Evolutionary conservation across 2,329 filamentous ascomycete genomes (phyloP), one percentile per base, ranked within the genome.

Genomic region (Pseudohalonectria lignicola): DNA sequence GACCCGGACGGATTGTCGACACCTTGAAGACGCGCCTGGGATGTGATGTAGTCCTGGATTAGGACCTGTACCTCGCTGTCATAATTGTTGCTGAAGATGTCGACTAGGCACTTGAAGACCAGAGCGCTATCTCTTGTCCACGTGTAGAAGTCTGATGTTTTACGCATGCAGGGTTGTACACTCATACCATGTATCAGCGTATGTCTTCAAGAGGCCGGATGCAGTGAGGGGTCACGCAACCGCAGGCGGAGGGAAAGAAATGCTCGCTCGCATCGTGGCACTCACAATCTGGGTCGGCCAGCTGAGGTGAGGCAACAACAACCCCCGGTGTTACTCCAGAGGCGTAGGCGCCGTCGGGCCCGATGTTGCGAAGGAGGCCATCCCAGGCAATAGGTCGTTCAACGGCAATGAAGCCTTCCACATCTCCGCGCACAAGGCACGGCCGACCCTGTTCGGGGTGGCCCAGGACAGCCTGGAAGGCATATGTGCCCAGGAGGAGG

Each of bases 111-210:
- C 59, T 85, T 86, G 61, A 82, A 74, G 3, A 76, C 75, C 21
- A 88, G 65, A 18, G 78, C 80, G 13, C 79, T 71, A 54, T 90
- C 84, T 50, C 84, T 66, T 2, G 79, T 86, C 84, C 84, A 90
- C 1, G 81, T 86, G 51, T 77, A 88, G 52, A 72, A 87, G 56
- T 34, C 81, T 85, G 37, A 10, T n/a, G n/a, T n/a, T n/a, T n/a
- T n/a, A n/a, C n/a, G n/a, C n/a, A n/a, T n/a, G n/a, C n/a, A n/a
- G n/a, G n/a, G n/a, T n/a, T n/a, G n/a, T n/a, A n/a, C n/a, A n/a
- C n/a, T n/a, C n/a, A n/a, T n/a, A n/a, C n/a, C n/a, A n/a, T n/a
- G n/a, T n/a, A n/a, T n/a, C n/a, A n/a, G n/a, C n/a, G n/a, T n/a
- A n/a, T n/a, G n/a, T n/a, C n/a, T n/a, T n/a, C 26, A 25, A 26